Percentiles rank a stretch among this genome's conserved stretches.
Evolutionary conservation across 2,329 filamentous ascomycete genomes (phyloP).

Genomic region (Cadophora malorum): DNA sequence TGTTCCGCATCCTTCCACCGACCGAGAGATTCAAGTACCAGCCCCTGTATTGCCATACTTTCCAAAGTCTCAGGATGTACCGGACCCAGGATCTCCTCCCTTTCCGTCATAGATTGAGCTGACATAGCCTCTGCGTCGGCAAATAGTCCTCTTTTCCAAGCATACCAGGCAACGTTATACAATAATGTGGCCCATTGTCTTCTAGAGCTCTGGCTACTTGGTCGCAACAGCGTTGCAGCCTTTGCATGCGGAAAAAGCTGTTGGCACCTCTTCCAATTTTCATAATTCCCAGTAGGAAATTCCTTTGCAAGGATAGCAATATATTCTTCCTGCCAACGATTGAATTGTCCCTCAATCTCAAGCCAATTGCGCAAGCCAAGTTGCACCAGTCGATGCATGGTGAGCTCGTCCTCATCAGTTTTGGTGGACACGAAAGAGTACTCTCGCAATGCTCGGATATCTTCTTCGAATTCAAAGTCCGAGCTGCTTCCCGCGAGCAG

Average conservation of each 20-base stretch:
- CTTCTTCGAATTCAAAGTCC: conserved; percentile 44
- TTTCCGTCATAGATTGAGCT: not conserved
- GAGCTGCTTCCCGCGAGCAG: too few relatives aligned
- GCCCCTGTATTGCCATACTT: conserved; percentile 7
- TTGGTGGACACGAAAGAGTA: conserved; percentile 47
- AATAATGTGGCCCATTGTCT: conserved; percentile 34
- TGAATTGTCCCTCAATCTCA: conserved; percentile 38
- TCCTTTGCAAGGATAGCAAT: conserved; percentile 40
- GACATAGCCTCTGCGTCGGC: conserved; percentile 32
- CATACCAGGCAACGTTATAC: conserved; percentile 34
- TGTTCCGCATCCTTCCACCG: conserved; percentile 6
- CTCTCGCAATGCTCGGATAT: conserved; percentile 46
- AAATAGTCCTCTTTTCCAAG: conserved; percentile 26
- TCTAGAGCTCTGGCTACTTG: conserved; percentile 26
- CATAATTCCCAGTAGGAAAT: conserved; percentile 35
- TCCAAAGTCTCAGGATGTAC: not conserved
- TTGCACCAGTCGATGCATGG: conserved; percentile 17
- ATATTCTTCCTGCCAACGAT: conserved; percentile 40
- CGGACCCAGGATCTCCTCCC: not conserved
- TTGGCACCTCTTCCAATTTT: conserved; percentile 38
- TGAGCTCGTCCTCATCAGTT: conserved; percentile 23
- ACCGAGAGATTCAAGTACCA: not conserved
- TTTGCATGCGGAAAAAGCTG: conserved; percentile 37
- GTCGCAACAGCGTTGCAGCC: conserved; percentile 29
- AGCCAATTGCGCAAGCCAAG: conserved; percentile 28